Evolutionary conservation across 2,329 filamentous ascomycete genomes (phyloP), one percentile per base, ranked within the genome.

Genomic region (Fusarium sp.): DNA sequence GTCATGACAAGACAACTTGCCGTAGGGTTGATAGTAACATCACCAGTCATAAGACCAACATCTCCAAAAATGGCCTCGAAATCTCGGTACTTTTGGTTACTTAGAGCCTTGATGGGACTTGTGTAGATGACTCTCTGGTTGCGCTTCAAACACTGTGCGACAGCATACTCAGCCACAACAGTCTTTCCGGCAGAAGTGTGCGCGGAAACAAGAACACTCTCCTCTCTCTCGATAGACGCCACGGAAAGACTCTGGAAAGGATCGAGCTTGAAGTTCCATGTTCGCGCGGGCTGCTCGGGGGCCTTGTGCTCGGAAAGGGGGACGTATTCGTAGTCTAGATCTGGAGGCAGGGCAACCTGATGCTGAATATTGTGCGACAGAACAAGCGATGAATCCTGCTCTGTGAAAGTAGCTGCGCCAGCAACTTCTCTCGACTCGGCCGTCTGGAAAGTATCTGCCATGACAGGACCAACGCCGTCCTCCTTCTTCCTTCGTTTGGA

Each of bases 111-210:
- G 87, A 99, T 99, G 3, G 96, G 96, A 88, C 95, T 98, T 14
- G 96, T 99, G 85, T 99, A 99, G 82, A 99, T 99, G 79, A 99
- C 96, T 81, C 96, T 90, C 85, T 99, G 96, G 84, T 98, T 98
- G 82, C 95, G 94, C 87, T 96, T 97, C 82, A 99, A 87, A 82
- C 96, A 97, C 80, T 99, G 96, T 22, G 97, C 96, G 81, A 99
- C 97, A 26, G 96, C 97, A 81, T 99, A 99, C 83, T 99, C 96
- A 72, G 96, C 96, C 49, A 98, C 95, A 13, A 99, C 97, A 0
- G 96, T 99, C 85, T 99, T 99, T 84, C 96, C 96, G 42, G 96
- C 96, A 87, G 93, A 96, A 13, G 96, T 99, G 84, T 99, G 96
- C 60, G 96, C 96, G 22, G 97, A 98, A 5, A 99, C 96, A 56